Evolutionary conservation across 805 yeast genomes (phyloP), one percentile per base, ranked within the genome.

Genomic region (Wickerhamiella allomyrinae): DNA sequence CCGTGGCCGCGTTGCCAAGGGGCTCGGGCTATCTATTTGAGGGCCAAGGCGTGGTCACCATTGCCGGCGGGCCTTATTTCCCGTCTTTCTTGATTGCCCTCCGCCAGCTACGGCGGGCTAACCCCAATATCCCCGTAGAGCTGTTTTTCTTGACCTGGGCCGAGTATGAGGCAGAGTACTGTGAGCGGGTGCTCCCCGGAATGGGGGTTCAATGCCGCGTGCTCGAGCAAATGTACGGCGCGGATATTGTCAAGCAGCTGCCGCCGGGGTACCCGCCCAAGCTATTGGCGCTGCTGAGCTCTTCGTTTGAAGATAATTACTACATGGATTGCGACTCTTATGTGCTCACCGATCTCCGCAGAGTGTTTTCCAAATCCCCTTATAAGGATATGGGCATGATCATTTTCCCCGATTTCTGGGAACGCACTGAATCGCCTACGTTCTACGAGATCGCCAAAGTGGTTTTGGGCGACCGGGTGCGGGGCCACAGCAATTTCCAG

Each of bases 351-450:
- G 69, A 76, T 8, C 79, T 89, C 2, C 81, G 76, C 49, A 56
- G 58, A 15, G 55, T 82, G 20, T 79, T 84, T 56, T 61, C 61
- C 3, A 59, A 70, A 10, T 74, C 75, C 35, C 76, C 83, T 0
- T 83, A 71, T 59, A 47, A 53, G 15, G 57, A 67, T 7, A 60
- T 65, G 45, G 74, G 77, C 44, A 60, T 74, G 57, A 60, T 77
- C 20, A 57, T 75, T 20, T 84, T 93, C 89, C 93, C 94, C 1
- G 95, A 84, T 59, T 84, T 76, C 58, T 84, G 94, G 94, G 73
- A 78, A 58, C 69, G 94, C 49, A 76, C 89, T 6, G 81, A 87
- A 1, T 72, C 82, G 1, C 94, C 94, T 6, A 61, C 63, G 31
- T 79, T 71, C 53, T 84, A 79, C 58, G 71, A 73, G 23, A 75